Conservation (phyloP, 129 eudicot genomes). For the sunflower (Helianthus annuus) region HanXRQr2.0-SUNRISE NC_035443.2:7981669-7982168, state of each 20-base stretch:
- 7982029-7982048: no score
- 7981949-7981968: neutral
- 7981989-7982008: no score
- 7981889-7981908: slow-evolving; percentile 89
- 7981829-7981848: slow-evolving; percentile 88
- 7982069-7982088: no score
- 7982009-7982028: no score
- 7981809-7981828: neutral
- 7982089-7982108: no score
- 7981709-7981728: neutral
- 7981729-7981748: neutral
- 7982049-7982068: no score
- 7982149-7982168: no score
- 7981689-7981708: slow-evolving; percentile 59
- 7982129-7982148: no score
- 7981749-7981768: neutral
- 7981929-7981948: neutral
- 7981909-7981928: slow-evolving; percentile 44
- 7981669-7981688: slow-evolving; percentile 56
- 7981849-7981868: slow-evolving; percentile 89
- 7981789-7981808: neutral
- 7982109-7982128: no score
- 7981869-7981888: slow-evolving; percentile 91
- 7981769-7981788: neutral
- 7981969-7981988: no score